These are phyloP conservation scores for Russula sp. DNA, from an alignment of 768 basidiomycete species.

Conservation along the genomic window DNA sequence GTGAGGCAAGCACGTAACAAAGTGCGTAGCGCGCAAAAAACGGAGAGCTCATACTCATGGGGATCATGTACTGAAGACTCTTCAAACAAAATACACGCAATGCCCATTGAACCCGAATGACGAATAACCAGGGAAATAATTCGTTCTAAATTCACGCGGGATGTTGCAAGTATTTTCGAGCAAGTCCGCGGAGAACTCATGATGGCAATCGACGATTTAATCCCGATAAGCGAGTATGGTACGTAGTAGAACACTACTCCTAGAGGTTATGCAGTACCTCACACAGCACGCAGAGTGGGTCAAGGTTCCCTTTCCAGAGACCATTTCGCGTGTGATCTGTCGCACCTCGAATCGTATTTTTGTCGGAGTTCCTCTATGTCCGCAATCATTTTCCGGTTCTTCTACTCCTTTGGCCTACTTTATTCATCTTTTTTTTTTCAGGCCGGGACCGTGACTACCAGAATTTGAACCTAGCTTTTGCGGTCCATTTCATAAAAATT, in stretches of 20 bases:
- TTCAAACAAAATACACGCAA: neutral
- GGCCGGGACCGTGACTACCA: conserved; percentile 44
- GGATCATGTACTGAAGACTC: neutral
- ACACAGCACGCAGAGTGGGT: conserved; percentile 39
- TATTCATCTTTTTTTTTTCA: conserved; percentile 27
- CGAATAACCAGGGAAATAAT: neutral
- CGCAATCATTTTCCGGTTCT: neutral
- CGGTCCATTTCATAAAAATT: conserved; percentile 39
- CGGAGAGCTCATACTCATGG: neutral
- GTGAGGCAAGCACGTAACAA: rapidly evolving
- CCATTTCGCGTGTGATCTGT: conserved; percentile 38
- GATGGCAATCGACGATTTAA: neutral
- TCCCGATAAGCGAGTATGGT: neutral
- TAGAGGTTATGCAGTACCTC: neutral
- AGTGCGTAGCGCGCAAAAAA: neutral
- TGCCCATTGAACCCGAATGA: neutral
- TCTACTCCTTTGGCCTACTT: neutral
- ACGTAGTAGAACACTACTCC: neutral
- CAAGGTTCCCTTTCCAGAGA: conserved; percentile 31
- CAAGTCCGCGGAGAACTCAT: neutral
- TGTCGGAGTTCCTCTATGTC: conserved; percentile 46
- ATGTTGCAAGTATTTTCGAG: neutral
- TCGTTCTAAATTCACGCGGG: conserved; percentile 1
- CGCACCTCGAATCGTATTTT: conserved; percentile 38
- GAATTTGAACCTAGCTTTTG: conserved; percentile 31